These are phyloP conservation scores for Kuraishia capsulata DNA, from an alignment of 805 yeast genomes.

Conservation along the genomic window DNA sequence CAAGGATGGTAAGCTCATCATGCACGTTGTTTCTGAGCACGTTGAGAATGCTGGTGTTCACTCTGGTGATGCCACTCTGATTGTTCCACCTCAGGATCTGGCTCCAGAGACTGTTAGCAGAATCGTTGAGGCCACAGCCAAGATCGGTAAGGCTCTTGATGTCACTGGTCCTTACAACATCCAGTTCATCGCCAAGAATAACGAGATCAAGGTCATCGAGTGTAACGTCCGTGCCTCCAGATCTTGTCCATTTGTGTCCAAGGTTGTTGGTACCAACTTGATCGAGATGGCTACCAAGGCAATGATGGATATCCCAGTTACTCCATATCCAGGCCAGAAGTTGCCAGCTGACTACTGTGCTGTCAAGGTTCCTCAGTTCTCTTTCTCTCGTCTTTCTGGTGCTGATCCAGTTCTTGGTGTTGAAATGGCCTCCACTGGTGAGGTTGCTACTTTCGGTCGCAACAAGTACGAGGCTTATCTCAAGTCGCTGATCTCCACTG, in stretches of 20 bases:
- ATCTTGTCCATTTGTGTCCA: slow-evolving; percentile 96
- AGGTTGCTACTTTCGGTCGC: slow-evolving; percentile 94
- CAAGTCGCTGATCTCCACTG: slow-evolving; percentile 90
- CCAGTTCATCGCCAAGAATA: slow-evolving; percentile 93
- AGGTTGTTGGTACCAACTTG: slow-evolving; percentile 92
- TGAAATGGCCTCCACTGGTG: slow-evolving; percentile 99
- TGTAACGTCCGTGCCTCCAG: slow-evolving; percentile 99
- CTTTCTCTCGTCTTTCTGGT: slow-evolving; percentile 93
- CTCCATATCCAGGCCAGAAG: slow-evolving; percentile 83
- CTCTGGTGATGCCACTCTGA: slow-evolving; percentile 97
- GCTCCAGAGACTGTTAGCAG: slow-evolving; percentile 85
- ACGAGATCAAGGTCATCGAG: slow-evolving; percentile 94
- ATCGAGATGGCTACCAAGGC: slow-evolving; percentile 98
- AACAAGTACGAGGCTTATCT: slow-evolving; percentile 96
- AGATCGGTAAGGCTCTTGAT: slow-evolving; percentile 89
- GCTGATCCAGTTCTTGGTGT: slow-evolving; percentile 98
- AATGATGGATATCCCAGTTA: slow-evolving; percentile 77
- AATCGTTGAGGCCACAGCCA: slow-evolving; percentile 92
- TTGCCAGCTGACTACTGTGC: slow-evolving; percentile 94
- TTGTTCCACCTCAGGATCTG: slow-evolving; percentile 94
- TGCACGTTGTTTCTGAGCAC: slow-evolving; percentile 98
- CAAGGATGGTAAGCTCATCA: slow-evolving; percentile 82
- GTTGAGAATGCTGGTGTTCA: slow-evolving; percentile 99
- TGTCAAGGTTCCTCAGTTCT: slow-evolving; percentile 93
- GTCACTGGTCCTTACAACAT: slow-evolving; percentile 97